phyloP scores from a whole-genome alignment of 2,329 filamentous ascomycete genomes.

The Penicillium sp. region DNA sequence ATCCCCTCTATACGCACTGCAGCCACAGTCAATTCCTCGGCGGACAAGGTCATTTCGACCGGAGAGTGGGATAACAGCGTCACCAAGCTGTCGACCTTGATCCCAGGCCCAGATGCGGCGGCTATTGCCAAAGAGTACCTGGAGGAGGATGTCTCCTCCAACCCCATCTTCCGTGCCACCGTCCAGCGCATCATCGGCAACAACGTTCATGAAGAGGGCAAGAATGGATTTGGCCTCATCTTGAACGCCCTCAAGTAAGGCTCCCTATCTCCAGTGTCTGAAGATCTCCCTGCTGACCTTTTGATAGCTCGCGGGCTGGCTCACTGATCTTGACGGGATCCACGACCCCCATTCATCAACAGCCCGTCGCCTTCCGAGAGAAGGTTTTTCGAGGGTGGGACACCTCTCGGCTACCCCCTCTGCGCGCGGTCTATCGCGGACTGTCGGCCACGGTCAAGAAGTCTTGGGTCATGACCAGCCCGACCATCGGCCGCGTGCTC shows the following conservation, averaged over 20 bases:
- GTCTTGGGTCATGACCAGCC: conserved; percentile 58
- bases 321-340: conserved; percentile 63
- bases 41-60: conserved; percentile 44
- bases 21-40: conserved; percentile 35
- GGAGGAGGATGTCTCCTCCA: conserved; percentile 51
- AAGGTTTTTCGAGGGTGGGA: conserved; percentile 59
- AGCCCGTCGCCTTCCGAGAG: conserved; percentile 60
- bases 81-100: conserved; percentile 28
- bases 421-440: conserved; percentile 56
- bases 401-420: conserved; percentile 55
- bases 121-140: conserved; percentile 51
- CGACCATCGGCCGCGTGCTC: conserved; percentile 54
- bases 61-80: conserved; percentile 48
- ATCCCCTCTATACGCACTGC: conserved; percentile 57
- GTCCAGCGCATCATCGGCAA: conserved; percentile 54
- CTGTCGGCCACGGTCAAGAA: conserved; percentile 56
- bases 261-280: background rate
- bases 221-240: conserved; percentile 55
- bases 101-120: conserved; percentile 37
- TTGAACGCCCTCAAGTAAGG: conserved; percentile 58
- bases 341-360: conserved; percentile 57
- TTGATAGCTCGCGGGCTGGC: conserved; percentile 56
- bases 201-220: conserved; percentile 54
- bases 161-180: conserved; percentile 55
- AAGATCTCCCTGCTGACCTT: background rate